Base-by-base conservation (phyloP, 306 rosid genomes). In the Ceratonia siliqua region DNA sequence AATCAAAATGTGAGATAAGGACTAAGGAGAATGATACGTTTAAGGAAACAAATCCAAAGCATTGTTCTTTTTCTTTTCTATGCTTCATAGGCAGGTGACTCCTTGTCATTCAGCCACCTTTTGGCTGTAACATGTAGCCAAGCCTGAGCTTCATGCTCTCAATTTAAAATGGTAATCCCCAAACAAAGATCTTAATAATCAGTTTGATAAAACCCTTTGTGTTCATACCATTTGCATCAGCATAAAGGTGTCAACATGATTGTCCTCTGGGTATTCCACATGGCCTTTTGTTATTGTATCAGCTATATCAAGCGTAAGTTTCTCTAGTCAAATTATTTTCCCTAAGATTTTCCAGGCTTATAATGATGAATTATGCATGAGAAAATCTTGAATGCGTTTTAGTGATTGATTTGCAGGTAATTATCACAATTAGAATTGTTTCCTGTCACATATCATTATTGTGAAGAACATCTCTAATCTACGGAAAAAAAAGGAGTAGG, bases 311-410 rank as follows among this genome's bases (percentile, higher is more conserved):
- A 18, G 25, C 62, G 62, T 18, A 59, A 33, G 58, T 24, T 35
- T 8, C n/a, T 56, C 35, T 38, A 4, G 32, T 41, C 28, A 24
- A 15, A 6, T 41, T 66, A 11, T 79, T 59, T 70, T 41, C 35
- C 62, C 62, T 22, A 65, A 22, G 7, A 61, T 32, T 48, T 38
- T 22, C n/a, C 17, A 0, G 53, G 35, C 35, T 70, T 17, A 30
- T 39, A 54, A 42, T 46, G 46, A 21, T 24, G 46, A 17, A 62
- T 25, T 8, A 43, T 22, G 15, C 45, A 0, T 2, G 43, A 49
- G 69, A 65, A 73, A 52, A 49, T 67, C 22, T 22, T 46, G 17
- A 36, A 46, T 48, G 71, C 83, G 28, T 53, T 18, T 8, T 13
- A 30, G 52, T 62, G 38, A 28, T 21, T 10, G 42, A 62, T 52